Evolutionary conservation across 1,139 yeast genomes (phyloP).

Genomic region (Candida glucosophila): DNA sequence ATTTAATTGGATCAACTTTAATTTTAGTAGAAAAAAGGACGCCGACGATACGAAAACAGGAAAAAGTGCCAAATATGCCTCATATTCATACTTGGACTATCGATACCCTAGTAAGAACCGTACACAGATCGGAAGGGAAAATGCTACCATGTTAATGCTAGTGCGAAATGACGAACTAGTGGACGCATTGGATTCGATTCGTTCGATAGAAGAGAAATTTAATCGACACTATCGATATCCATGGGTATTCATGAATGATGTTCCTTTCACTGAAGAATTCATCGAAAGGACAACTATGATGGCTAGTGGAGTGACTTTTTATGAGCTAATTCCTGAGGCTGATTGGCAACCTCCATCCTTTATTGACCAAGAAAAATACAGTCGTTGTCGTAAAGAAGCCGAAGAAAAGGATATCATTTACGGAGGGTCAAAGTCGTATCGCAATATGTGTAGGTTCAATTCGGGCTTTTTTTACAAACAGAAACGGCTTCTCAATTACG

Average conservation of each 20-base stretch:
- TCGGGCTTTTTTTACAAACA: conserved; percentile 39
- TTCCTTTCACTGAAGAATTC: conserved; percentile 31
- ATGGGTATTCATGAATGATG: conserved; percentile 40
- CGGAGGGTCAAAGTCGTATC: conserved; percentile 31
- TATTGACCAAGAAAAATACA: conserved; percentile 22
- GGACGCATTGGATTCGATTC: conserved; percentile 34
- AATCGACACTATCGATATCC: conserved; percentile 38
- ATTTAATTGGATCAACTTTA: too few relatives aligned
- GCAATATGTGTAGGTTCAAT: conserved; percentile 44
- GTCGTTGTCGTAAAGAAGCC: conserved; percentile 17
- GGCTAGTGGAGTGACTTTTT: conserved; percentile 70
- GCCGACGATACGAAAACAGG: too few relatives aligned
- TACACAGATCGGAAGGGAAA: conserved; percentile 34
- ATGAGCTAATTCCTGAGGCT: conserved; percentile 32
- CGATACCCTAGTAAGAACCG: conserved; percentile 21
- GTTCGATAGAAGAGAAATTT: conserved; percentile 40
- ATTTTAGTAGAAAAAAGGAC: too few relatives aligned
- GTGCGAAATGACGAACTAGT: conserved; percentile 34
- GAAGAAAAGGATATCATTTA: conserved; percentile 22
- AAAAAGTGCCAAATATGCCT: conserved; percentile 31
- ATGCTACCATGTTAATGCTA: conserved; percentile 43
- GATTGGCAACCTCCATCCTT: conserved; percentile 38
- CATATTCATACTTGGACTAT: conserved; percentile 33
- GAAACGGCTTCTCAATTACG: conserved; percentile 28
- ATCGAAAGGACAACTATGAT: conserved; percentile 58